Percentiles rank a stretch among this genome's conserved stretches.
phyloP scores from a whole-genome alignment of 345 rosid species.

The Isatis tinctoria region DNA sequence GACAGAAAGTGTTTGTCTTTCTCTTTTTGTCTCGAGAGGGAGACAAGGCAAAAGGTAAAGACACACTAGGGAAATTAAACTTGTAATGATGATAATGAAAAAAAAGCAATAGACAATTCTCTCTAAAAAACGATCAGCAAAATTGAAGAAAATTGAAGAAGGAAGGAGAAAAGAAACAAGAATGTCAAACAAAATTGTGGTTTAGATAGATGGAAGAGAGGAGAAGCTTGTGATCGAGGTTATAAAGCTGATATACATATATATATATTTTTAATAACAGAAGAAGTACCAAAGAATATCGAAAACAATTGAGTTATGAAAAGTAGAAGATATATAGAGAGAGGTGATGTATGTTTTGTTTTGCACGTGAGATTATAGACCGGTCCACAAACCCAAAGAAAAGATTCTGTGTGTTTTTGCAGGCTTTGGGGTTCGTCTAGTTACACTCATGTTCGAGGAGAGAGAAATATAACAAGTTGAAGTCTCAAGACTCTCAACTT shows the following conservation, averaged over 20 bases:
- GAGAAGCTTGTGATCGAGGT: conserved; percentile 15
- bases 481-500: conserved; percentile 1
- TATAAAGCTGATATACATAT: neutral
- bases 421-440: conserved; percentile 36
- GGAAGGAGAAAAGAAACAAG: neutral
- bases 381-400: conserved; percentile 36
- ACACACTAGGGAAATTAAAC: conserved; percentile 13
- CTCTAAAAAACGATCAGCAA: neutral
- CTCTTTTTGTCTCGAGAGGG: conserved; percentile 35
- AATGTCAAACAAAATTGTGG: conserved; percentile 18
- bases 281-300: conserved; percentile 16
- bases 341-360: conserved; percentile 18
- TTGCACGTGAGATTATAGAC: conserved; percentile 39
- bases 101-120: neutral
- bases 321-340: conserved; percentile 5
- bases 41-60: conserved; percentile 34
- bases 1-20: conserved; percentile 34
- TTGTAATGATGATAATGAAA: neutral
- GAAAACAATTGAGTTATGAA: conserved; percentile 13
- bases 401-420: conserved; percentile 39
- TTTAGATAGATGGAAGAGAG: conserved; percentile 22
- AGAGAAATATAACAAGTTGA: conserved; percentile 18
- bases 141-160: conserved; percentile 4
- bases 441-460: conserved; percentile 33
- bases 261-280: neutral